Base-by-base conservation (phyloP, 2,329 filamentous ascomycete species). In the Claviceps fusiformis region DNA sequence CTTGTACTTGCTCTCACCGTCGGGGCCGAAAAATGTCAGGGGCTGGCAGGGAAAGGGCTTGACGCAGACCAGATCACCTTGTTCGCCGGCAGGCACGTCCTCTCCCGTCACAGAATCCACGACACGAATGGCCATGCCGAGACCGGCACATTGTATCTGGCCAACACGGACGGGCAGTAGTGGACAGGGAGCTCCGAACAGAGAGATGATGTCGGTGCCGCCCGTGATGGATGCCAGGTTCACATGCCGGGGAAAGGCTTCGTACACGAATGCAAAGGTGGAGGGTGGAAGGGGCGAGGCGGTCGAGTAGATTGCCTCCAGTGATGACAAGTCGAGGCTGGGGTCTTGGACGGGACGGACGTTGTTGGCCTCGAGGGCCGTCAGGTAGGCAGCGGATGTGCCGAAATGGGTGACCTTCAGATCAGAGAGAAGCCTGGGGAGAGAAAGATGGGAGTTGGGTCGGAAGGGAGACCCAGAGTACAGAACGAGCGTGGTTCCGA, bases 141-240 rank as follows among this genome's bases (percentile, higher is more conserved):
- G 78, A 5, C 85, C 86, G 10, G 83, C 81, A 58, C 85, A 87
- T 68, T 92, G 87, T 50, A 91, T 88, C 65, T 90, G 84, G 29
- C 87, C 87, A 1, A 75, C 75, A 59, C 82, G 75, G 24, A 92
- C 86, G 1, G 87, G 86, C 1, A 88, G 74, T 4, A 91, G 75
- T 0, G 86, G 86, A 55, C 86, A 92, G 0, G 90, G 87, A 0
- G 89, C 85, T 47, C 91, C 92, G 64, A 97, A 98, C 39, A 97
- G 81, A 0, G 91, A 95, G 60, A 97, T 89, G 63, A 97, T 97
- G 67, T 98, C 93, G 3, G 92, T 97, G 52, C 92, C 93, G 43
- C 93, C 93, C 0, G 92, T 97, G 64, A 98, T 97, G 55, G 88
- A 95, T 51, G 85, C 89, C 8, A 97, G 81, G 69, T 96, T 92